phyloP scores from a whole-genome alignment of 495 filamentous ascomycete species.

The Penicillium roqueforti region DNA sequence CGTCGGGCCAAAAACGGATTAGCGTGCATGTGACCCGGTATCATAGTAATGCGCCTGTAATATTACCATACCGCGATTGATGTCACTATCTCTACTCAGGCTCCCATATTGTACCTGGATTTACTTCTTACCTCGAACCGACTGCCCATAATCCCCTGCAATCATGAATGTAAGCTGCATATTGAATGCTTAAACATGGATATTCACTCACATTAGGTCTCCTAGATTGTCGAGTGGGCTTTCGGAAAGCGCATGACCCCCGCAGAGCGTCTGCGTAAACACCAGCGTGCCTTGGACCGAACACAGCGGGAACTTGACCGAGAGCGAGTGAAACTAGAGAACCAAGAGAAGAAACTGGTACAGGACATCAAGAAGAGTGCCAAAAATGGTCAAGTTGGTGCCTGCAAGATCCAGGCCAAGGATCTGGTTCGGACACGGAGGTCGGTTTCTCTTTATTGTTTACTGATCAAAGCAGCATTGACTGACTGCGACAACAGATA shows the following conservation, averaged over 20 bases:
- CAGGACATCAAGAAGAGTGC: constrained; percentile 95
- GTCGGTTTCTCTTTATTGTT: constrained; percentile 37
- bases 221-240: constrained; percentile 92
- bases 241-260: constrained; percentile 99
- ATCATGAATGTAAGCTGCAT: constrained; percentile 58
- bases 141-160: neutral
- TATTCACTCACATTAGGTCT: constrained; percentile 6
- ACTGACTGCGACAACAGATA: constrained; percentile 53
- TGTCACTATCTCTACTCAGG: constrained; percentile 5
- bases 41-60: constrained; percentile 10
- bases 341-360: constrained; percentile 96
- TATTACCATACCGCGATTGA: constrained; percentile 7
- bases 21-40: constrained; percentile 28
- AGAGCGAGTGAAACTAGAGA: constrained; percentile 89
- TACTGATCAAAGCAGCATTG: neutral
- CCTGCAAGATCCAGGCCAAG: constrained; percentile 96
- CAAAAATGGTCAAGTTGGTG: constrained; percentile 94
- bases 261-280: constrained; percentile 91
- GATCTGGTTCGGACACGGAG: constrained; percentile 89
- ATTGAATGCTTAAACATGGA: neutral
- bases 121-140: neutral
- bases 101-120: neutral
- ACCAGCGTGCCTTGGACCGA: constrained; percentile 93
- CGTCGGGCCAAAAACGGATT: constrained; percentile 21
- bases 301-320: constrained; percentile 94